Base-by-base conservation (phyloP, 108 stramenopile species). In the Craspedostauros australis region DNA sequence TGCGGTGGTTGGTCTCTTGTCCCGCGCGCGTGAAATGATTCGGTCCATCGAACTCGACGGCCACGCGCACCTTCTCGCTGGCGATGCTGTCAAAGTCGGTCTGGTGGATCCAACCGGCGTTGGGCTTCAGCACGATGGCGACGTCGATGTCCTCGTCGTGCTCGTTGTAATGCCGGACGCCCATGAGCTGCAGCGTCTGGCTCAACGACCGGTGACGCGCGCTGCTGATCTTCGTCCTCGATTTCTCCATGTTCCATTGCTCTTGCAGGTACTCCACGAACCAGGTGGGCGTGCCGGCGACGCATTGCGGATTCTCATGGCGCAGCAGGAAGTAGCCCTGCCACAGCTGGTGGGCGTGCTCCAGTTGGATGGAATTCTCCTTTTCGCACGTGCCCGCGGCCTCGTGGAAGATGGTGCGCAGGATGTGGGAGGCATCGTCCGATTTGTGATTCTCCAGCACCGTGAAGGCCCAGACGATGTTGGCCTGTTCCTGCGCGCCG, bases 71-170 rank as follows among this genome's bases (percentile, higher is more conserved):
- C 11, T 46, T 12, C 14, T 58, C 57, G 24, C 12, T 25, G 2
- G 42, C 5, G 50, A 33, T 14, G 23, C 2, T 5, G 8, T 76
- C 66, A 26, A 64, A 47, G 34, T 80, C 63, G 4, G 59, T 42
- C 48, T 73, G 68, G 44, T 79, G 73, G 3, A 82, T 83, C 84
- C 86, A 92, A 1, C 48, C 40, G 15, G 79, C 85, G 36, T 81
- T 50, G 15, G 66, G 57, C 29, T 87, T 72, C 30, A 92, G 57
- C 38, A 87, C 78, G 25, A 93, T 88, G 2, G 91, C 86, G 6
- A 93, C 83, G 49, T 93, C 91, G 54, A 93, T 84, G 53, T 93
- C 91, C 55, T 92, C 91, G 36, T 88, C 84, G 58, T 87, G 80
- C 68, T 93, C 91, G 53, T 93, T 93, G 47, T 64, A 51, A 50